phyloP scores from a whole-genome alignment of 208 protist species.

The Leishmania tarentolae region DNA sequence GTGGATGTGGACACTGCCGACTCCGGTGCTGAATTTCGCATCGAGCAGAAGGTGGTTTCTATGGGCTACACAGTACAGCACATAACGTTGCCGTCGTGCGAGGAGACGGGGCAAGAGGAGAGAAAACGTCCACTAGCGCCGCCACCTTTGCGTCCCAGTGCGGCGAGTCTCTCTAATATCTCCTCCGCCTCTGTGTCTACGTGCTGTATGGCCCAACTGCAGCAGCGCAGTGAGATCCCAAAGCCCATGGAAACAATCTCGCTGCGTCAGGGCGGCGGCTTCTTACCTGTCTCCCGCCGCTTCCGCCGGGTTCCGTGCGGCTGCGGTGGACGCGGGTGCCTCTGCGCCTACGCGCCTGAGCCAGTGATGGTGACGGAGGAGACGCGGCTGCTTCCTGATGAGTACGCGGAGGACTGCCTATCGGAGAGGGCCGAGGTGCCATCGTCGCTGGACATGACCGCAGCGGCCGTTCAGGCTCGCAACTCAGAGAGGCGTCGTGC shows the following conservation, averaged over 20 bases:
- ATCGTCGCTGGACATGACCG: background rate
- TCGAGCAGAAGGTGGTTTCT: constrained; percentile 1
- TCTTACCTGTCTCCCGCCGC: constrained; percentile 1
- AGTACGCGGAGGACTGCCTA: background rate
- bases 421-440: background rate
- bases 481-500: background rate
- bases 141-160: constrained; percentile 10
- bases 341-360: constrained; percentile 28
- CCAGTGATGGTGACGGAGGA: constrained; percentile 29
- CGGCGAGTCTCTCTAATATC: background rate
- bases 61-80: constrained; percentile 29
- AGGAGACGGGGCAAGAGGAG: background rate
- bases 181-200: constrained; percentile 1
- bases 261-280: background rate
- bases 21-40: background rate
- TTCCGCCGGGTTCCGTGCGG: constrained; percentile 30
- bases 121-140: background rate
- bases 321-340: constrained; percentile 32
- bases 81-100: background rate
- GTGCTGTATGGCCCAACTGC: constrained; percentile 6
- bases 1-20: background rate
- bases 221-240: background rate
- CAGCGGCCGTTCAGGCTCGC: background rate
- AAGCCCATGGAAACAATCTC: background rate
- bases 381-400: constrained; percentile 15